These are phyloP conservation scores for Neofusicoccum sp. DNA, from an alignment of 2,329 filamentous ascomycete species.

Conservation along the genomic window DNA sequence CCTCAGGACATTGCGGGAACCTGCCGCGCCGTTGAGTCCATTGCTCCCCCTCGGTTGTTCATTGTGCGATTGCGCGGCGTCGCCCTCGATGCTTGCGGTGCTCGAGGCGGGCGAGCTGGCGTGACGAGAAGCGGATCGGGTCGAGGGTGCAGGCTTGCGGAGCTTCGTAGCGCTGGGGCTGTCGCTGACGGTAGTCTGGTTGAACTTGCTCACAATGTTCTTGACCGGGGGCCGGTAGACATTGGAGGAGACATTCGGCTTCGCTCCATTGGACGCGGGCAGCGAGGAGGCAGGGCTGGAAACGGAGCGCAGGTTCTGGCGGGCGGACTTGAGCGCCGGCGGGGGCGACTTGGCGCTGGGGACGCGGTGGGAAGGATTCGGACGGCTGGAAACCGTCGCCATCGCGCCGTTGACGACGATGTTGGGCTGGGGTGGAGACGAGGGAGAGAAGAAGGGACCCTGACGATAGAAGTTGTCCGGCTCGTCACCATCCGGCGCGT, in stretches of 20 bases:
- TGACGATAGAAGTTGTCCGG: slow-evolving; percentile 22
- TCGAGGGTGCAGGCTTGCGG: slow-evolving; percentile 31
- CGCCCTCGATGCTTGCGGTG: slow-evolving; percentile 2
- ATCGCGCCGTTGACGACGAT: slow-evolving; percentile 21
- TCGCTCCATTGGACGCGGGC: slow-evolving; percentile 15
- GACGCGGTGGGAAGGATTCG: slow-evolving; percentile 14
- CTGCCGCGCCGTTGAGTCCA: slow-evolving; percentile 13
- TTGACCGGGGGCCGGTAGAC: slow-evolving; percentile 36
- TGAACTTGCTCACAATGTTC: slow-evolving; percentile 41
- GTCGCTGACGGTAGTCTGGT: slow-evolving; percentile 33
- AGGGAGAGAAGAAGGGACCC: slow-evolving; percentile 11
- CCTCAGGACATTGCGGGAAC: slow-evolving; percentile 16
- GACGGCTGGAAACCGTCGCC: slow-evolving; percentile 19
- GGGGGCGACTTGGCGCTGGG: slow-evolving; percentile 16
- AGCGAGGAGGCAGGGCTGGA: slow-evolving; percentile 17
- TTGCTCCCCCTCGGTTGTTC: slow-evolving; percentile 15
- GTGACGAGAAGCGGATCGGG: slow-evolving; percentile 27
- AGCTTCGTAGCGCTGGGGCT: slow-evolving; percentile 29
- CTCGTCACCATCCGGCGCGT: slow-evolving; percentile 15
- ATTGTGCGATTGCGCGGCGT: not conserved
- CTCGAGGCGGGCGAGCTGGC: slow-evolving; percentile 29
- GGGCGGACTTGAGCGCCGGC: slow-evolving; percentile 15
- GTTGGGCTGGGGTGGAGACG: slow-evolving; percentile 15
- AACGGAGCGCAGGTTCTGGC: slow-evolving; percentile 21
- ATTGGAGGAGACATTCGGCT: slow-evolving; percentile 8